Evolutionary conservation across 2,329 filamentous ascomycete species (phyloP), one percentile per base, ranked within the genome.

Genomic region (Cercospora citrullina): DNA sequence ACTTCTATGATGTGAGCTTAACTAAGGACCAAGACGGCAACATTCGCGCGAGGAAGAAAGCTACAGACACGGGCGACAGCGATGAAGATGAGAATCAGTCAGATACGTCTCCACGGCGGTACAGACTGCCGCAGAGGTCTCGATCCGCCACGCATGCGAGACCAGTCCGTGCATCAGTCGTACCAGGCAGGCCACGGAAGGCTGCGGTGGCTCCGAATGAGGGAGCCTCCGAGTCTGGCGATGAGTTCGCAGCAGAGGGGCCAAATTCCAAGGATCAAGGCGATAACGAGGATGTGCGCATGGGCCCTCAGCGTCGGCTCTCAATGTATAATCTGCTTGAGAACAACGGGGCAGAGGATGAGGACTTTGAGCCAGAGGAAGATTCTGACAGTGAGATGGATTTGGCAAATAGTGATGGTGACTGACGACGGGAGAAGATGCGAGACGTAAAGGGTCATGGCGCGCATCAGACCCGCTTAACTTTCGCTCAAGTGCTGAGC

Each of bases 1-100:
- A 71, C 4, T 74, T 74, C 64, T 72, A 68, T 48, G 75, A 76
- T 9, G 58, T 74, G 14, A 73, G 73, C 23, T 42, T 71, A 1
- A 62, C 63, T 5, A 42, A 66, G 7, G 74, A 76, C 57, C 72
- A 68, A 57, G 30, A 51, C 14, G 74, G 74, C 30, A 71, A 72
- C 26, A 55, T 68, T 10, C 65, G 70, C 16, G 63, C 69, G n/a
- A 64, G 33, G 21, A 75, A 74, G 36, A 53, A 61, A 51, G 71
- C 69, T 6, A 45, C 64, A 7, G 48, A 18, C 23, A 23, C 16
- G 8, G 48, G 48, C 16, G 63, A 64, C 10, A 70, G 65, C 10
- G 72, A 51, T 18, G 55, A 60, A 14, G 48, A 58, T n/a, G 36
- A n/a, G 0, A 8, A 39, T 39, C 36, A n/a, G 16, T 39, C 36